Conservation (phyloP, 1,284 basidiomycete genomes). For the Naganishia sp. region DNA sequence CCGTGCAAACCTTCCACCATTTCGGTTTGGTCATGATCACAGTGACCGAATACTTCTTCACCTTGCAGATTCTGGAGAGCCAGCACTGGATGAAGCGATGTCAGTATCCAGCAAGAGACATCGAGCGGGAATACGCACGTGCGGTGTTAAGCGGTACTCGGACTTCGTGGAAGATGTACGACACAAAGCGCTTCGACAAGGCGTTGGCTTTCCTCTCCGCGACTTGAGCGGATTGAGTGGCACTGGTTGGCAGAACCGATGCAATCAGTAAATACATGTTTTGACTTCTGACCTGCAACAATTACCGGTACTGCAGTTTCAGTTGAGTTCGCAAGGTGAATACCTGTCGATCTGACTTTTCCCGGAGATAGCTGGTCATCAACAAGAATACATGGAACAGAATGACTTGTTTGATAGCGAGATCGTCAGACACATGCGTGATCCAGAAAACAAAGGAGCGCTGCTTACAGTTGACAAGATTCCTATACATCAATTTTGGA, state of each 20-base stretch:
- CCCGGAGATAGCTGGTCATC: constrained; percentile 49
- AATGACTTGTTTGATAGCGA: constrained; percentile 37
- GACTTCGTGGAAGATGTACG: constrained; percentile 67
- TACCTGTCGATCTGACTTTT: constrained; percentile 62
- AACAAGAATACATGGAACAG: constrained; percentile 52
- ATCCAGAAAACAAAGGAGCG: no score
- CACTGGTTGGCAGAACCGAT: constrained; percentile 52
- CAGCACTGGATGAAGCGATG: constrained; percentile 58
- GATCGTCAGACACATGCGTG: not conserved
- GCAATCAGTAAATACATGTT: not conserved
- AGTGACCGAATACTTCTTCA: constrained; percentile 51
- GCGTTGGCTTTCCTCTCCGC: constrained; percentile 78
- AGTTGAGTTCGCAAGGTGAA: constrained; percentile 69
- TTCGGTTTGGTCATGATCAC: constrained; percentile 44
- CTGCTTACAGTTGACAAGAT: constrained; percentile 49
- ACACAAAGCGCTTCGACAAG: constrained; percentile 74
- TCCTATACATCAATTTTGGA: constrained; percentile 55
- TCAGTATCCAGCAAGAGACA: not conserved
- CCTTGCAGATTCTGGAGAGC: constrained; percentile 89
- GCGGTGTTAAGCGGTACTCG: constrained; percentile 90
- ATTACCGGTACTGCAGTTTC: constrained; percentile 62
- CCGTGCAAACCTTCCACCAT: constrained; percentile 63
- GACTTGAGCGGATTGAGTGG: constrained; percentile 79
- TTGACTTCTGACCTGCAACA: not conserved
- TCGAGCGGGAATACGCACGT: constrained; percentile 56